Conservation (phyloP, 2,329 filamentous ascomycete genomes). For the Albophoma yamanashiensis region DNA sequence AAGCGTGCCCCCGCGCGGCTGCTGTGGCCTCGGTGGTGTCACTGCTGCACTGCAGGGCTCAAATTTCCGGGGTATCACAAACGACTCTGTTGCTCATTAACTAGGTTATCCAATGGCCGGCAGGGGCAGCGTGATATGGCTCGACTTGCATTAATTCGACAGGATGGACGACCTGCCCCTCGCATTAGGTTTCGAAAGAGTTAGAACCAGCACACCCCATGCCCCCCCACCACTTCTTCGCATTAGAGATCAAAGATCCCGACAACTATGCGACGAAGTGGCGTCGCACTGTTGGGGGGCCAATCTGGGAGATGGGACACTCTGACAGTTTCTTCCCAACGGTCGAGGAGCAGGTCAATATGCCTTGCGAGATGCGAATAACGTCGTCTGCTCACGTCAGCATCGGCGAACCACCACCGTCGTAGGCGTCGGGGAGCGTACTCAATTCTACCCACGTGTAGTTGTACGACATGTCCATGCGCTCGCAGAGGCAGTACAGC, state of each 20-base stretch:
- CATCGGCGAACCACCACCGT: neutral
- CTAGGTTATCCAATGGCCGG: neutral
- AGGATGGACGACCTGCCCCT: neutral
- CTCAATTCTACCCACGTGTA: neutral
- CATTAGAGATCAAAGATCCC: no score
- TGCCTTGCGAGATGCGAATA: neutral
- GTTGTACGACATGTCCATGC: neutral
- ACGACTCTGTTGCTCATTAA: neutral
- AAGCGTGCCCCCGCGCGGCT: neutral
- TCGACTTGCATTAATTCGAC: neutral
- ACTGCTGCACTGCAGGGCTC: neutral
- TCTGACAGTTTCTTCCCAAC: conserved; percentile 1
- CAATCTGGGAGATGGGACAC: conserved; percentile 1
- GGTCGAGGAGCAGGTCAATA: conserved; percentile 1
- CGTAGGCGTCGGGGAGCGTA: neutral
- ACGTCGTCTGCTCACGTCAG: neutral
- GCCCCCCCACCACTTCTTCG: neutral
- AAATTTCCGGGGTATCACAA: neutral
- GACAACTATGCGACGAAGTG: neutral
- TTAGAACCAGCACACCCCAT: neutral
- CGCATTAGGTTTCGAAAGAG: neutral
- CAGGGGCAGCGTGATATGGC: no score
- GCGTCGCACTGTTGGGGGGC: neutral
- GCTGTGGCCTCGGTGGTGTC: neutral
- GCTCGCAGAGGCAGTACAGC: conserved; percentile 1